These are phyloP conservation scores for Phytophthora ohioensis DNA, from an alignment of 352 stramenopile species.

Conservation along the genomic window DNA sequence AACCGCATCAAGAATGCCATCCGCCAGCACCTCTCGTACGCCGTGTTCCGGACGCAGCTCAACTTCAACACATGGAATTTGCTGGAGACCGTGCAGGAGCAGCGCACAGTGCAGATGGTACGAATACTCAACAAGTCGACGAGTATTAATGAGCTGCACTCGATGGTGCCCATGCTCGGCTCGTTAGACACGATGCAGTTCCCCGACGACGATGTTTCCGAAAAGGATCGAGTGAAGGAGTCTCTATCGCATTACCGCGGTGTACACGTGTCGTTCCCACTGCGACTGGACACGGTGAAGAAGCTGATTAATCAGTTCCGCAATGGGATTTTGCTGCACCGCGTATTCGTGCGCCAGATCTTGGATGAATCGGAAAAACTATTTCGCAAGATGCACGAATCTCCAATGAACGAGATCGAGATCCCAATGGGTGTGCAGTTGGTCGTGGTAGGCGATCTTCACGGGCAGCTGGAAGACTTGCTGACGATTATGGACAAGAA, in stretches of 20 bases:
- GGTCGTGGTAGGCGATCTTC: slow-evolving; percentile 93
- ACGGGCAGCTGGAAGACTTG: slow-evolving; percentile 95
- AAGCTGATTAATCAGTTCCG: slow-evolving; percentile 88
- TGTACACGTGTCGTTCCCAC: slow-evolving; percentile 74
- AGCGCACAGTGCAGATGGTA: slow-evolving; percentile 86
- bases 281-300: slow-evolving; percentile 81
- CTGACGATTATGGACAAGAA: slow-evolving; percentile 94
- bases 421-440: slow-evolving; percentile 86
- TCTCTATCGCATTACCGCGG: slow-evolving; percentile 79
- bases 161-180: slow-evolving; percentile 78
- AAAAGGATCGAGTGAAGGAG: slow-evolving; percentile 67
- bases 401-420: slow-evolving; percentile 78
- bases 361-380: slow-evolving; percentile 73
- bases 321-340: slow-evolving; percentile 83
- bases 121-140: slow-evolving; percentile 88
- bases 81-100: slow-evolving; percentile 82
- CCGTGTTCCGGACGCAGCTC: slow-evolving; percentile 82
- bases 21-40: slow-evolving; percentile 70
- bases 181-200: slow-evolving; percentile 75
- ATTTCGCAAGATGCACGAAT: slow-evolving; percentile 54
- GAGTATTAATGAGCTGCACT: slow-evolving; percentile 82
- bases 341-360: slow-evolving; percentile 80
- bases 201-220: slow-evolving; percentile 51
- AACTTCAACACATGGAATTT: slow-evolving; percentile 91
- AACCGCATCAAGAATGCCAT: slow-evolving; percentile 88